Conservation (phyloP, 192 early-diverging fungal genomes). For the Backusella liffmaniae region DNA sequence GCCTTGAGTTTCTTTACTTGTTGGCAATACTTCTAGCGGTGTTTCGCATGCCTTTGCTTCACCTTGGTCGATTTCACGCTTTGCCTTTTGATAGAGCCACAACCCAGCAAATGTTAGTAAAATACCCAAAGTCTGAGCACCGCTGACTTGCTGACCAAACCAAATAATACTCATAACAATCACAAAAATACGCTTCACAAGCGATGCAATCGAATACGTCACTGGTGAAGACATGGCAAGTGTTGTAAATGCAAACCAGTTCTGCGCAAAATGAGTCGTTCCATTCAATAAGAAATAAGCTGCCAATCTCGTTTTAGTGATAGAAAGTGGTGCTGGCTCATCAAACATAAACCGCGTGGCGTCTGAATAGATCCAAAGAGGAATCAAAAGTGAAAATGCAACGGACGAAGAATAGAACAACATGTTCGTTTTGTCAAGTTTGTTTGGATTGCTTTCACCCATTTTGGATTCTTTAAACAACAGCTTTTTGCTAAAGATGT, state of each 20-base stretch:
- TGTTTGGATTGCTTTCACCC: constrained; percentile 42
- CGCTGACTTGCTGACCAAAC: constrained; percentile 72
- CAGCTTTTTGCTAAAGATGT: constrained; percentile 82
- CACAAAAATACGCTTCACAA: constrained; percentile 90
- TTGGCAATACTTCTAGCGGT: constrained; percentile 16
- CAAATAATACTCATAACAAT: constrained; percentile 82
- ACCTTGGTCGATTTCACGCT: constrained; percentile 55
- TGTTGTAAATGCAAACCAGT: constrained; percentile 76
- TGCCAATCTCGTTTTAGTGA: constrained; percentile 24
- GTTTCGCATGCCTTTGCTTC: constrained; percentile 39
- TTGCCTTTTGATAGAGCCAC: constrained; percentile 84
- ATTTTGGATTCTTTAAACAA: constrained; percentile 52
- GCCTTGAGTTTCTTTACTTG: background rate
- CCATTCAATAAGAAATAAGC: constrained; percentile 74
- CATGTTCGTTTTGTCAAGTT: constrained; percentile 86
- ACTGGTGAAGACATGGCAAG: constrained; percentile 77
- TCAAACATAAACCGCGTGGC: constrained; percentile 20
- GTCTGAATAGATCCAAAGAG: constrained; percentile 79
- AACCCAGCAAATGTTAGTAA: constrained; percentile 78
- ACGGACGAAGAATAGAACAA: constrained; percentile 78
- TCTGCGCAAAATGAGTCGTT: constrained; percentile 78
- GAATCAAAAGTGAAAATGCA: constrained; percentile 74
- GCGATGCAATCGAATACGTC: constrained; percentile 82
- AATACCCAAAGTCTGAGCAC: constrained; percentile 73
- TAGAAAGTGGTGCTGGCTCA: background rate